Base-by-base conservation (phyloP, 768 basidiomycete species). In the Gymnopilus dilepis region DNA sequence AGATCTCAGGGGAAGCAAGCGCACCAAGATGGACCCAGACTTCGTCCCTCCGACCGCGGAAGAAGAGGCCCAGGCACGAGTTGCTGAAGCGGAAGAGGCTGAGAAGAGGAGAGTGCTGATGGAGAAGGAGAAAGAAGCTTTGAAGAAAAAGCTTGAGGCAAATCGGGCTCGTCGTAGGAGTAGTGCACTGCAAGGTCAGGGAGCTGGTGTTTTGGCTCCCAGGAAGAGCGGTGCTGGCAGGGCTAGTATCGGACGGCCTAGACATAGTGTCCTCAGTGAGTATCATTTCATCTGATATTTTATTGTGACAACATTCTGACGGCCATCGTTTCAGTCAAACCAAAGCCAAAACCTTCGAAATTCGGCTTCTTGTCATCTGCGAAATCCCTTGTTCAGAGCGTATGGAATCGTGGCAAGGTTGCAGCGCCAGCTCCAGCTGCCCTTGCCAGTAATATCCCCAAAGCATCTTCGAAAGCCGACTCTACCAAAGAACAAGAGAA, bases 291-390 rank as follows among this genome's bases (percentile, higher is more conserved):
- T 34, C 34, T 4, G 4, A 6, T 43, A 4, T 26, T 26, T 45
- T 2, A n/a, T n/a, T n/a, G n/a, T n/a, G n/a, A n/a, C n/a, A n/a
- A n/a, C n/a, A n/a, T n/a, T 5, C 24, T 52, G 37, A 38, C 50
- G 34, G 15, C 52, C 60, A 30, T 22, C 56, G 45, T 55, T 17
- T n/a, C 48, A 79, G 78, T 69, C 19, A 79, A 80, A 76, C 76
- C 76, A 3, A 77, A 78, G 68, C 71, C 73, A 4, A 85, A 85
- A 65, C 75, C 85, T 1, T 78, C 85, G 4, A 83, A 85, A 37
- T 86, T 91, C 60, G 91, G 89, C 1, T 91, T 93, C 77, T 72
- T 93, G 6, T 81, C 87, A 21, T 86, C 82, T 17, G 87, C 91
- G 7, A 92, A 91, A 71, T 83, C 84, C 0, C 76, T 92, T 3